Percentiles rank a stretch among this genome's conserved stretches.
phyloP scores from a whole-genome alignment of 2,329 filamentous ascomycete genomes.

The Lecanosticta acicola region DNA sequence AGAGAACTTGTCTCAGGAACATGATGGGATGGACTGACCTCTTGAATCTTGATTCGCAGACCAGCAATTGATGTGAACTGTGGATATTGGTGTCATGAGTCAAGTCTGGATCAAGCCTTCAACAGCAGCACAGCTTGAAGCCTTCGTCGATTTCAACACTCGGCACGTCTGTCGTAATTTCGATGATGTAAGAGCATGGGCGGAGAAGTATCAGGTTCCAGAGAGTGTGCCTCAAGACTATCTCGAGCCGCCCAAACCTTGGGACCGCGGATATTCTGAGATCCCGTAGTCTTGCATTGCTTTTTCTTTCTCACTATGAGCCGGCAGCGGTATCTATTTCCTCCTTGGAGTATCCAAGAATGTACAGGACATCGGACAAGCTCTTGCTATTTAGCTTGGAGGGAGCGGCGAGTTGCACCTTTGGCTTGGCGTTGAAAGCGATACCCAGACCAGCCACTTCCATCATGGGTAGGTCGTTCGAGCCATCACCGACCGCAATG shows the following conservation, averaged over 20 bases:
- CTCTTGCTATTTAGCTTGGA: conserved; percentile 66
- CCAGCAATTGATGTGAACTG: conserved; percentile 59
- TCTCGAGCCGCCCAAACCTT: conserved; percentile 13
- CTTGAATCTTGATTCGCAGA: not conserved
- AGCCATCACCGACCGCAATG: conserved; percentile 73
- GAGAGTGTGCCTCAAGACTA: conserved; percentile 27
- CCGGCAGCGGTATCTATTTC: conserved; percentile 20
- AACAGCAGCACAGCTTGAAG: conserved; percentile 32
- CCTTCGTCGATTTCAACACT: conserved; percentile 60
- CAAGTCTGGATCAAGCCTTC: conserved; percentile 53
- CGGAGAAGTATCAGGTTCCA: conserved; percentile 48
- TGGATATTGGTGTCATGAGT: conserved; percentile 55
- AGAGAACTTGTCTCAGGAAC: not conserved
- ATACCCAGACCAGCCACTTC: conserved; percentile 68
- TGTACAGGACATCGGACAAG: conserved; percentile 64
- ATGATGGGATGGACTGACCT: not conserved
- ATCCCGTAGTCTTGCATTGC: conserved; percentile 5
- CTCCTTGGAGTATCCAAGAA: conserved; percentile 53
- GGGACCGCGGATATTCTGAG: conserved; percentile 11
- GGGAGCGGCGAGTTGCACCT: conserved; percentile 71
- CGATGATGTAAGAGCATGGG: conserved; percentile 50
- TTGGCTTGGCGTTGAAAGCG: conserved; percentile 78
- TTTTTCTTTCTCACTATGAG: not conserved
- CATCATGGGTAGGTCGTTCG: conserved; percentile 80
- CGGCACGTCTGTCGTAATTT: conserved; percentile 55